Evolutionary conservation across 345 rosid genomes (phyloP), one percentile per base, ranked within the genome.

Genomic region (Bruguiera parviflora): DNA sequence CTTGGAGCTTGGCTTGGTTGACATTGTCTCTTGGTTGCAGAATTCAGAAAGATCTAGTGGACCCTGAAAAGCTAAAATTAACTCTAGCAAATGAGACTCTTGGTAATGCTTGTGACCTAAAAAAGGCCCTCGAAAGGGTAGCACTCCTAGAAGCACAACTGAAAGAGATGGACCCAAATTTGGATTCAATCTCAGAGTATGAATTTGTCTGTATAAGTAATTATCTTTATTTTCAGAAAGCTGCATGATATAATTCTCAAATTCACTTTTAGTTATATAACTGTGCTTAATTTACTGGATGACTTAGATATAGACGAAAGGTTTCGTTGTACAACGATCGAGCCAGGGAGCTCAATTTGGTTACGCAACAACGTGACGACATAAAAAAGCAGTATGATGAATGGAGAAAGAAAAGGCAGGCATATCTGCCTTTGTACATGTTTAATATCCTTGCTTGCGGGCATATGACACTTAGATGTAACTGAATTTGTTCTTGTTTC

Each of bases 161-260:
- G 69, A 95, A 90, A 79, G 98, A 95, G 80, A 73, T 95, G 89
- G 90, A 85, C 75, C 99, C 99, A 65, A 95, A 95, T 80, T 96
- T 95, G 56, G 98, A 95, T 80, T 95, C 98, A 63, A 90, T 95
- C 11, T 76, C 99, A 37, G 96, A 92, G 99, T 95, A 87, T 70
- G 86, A 56, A 24, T 43, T 43, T 43, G 5, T 43, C 49, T 13
- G 49, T 13, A 43, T 13, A 15, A 3, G 5, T 3, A 43, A 43
- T 43, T 43, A 11, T 43, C 49, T 43, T 43, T 43, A 43, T 0
- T 43, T 43, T 43, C 19, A 43, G 49, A 43, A 43, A 19, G 49
- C 49, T 43, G 49, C 19, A 3, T 39, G 3, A 39, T 43, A 35
- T 13, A 43, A 43, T 43, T 4, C 49, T 43, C 18, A 2, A 13